phyloP scores from a whole-genome alignment of 345 rosid species.

The Lagerstroemia speciosa region DNA sequence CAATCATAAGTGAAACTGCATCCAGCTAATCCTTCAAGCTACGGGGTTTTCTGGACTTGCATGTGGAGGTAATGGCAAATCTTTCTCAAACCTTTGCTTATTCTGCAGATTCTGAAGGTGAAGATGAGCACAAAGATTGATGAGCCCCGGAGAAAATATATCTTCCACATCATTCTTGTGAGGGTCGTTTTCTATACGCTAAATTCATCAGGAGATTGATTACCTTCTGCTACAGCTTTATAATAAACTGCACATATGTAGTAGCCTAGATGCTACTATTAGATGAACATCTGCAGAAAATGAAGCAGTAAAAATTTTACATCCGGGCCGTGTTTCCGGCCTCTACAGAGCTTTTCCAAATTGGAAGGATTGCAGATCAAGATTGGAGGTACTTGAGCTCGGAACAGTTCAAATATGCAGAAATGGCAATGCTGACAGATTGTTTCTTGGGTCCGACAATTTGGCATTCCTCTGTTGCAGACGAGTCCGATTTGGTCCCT shows the following conservation, averaged over 20 bases:
- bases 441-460: too few relatives aligned
- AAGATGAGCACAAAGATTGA: slow-evolving; percentile 79
- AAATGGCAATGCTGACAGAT: neutral
- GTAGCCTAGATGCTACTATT: too few relatives aligned
- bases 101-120: slow-evolving; percentile 77
- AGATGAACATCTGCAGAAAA: neutral
- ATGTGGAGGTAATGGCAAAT: neutral
- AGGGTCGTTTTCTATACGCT: slow-evolving; percentile 9
- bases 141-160: neutral
- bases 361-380: neutral
- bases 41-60: too few relatives aligned
- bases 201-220: neutral
- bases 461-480: too few relatives aligned
- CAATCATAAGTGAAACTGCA: too few relatives aligned
- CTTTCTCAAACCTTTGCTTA: neutral
- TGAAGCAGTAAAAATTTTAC: neutral
- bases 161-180: neutral
- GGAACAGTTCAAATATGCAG: neutral
- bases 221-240: neutral
- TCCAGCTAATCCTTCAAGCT: too few relatives aligned
- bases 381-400: neutral
- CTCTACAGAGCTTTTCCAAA: neutral
- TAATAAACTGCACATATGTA: too few relatives aligned
- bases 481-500: neutral
- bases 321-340: neutral